Conservation (phyloP, 371 early-diverging fungal genomes). For the Actinomortierella wolfii region DNA sequence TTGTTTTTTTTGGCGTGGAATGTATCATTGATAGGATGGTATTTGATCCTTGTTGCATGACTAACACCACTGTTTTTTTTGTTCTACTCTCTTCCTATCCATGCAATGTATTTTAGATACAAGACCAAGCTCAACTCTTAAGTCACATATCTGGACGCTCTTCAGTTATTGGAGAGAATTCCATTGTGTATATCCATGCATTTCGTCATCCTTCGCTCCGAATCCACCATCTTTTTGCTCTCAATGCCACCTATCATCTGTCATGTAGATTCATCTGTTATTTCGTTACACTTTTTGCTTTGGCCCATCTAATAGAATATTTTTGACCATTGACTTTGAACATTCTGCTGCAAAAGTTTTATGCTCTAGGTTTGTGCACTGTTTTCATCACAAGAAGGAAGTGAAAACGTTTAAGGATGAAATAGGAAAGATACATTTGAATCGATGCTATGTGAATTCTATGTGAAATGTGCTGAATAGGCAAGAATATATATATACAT, state of each 20-base stretch:
- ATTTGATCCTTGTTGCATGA: background rate
- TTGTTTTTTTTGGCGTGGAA: background rate
- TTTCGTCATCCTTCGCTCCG: background rate
- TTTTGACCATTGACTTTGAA: too few relatives aligned
- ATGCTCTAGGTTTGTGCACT: too few relatives aligned
- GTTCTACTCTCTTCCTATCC: background rate
- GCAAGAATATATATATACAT: too few relatives aligned
- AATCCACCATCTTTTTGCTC: background rate
- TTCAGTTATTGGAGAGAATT: background rate
- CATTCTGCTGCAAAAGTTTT: too few relatives aligned
- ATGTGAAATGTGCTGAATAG: too few relatives aligned
- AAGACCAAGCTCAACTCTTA: conserved; percentile 47
- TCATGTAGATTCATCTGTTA: background rate
- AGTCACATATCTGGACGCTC: background rate
- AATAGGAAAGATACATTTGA: too few relatives aligned
- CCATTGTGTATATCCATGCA: background rate
- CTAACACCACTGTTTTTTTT: background rate
- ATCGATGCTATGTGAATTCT: too few relatives aligned
- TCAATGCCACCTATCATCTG: background rate
- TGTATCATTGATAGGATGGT: too few relatives aligned
- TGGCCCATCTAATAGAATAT: background rate
- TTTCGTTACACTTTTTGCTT: too few relatives aligned
- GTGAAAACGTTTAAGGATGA: too few relatives aligned
- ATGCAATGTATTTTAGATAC: conserved; percentile 14
- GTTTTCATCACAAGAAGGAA: too few relatives aligned